phyloP scores from a whole-genome alignment of 139 green algal species.

The Tetradesmus obliquus region DNA sequence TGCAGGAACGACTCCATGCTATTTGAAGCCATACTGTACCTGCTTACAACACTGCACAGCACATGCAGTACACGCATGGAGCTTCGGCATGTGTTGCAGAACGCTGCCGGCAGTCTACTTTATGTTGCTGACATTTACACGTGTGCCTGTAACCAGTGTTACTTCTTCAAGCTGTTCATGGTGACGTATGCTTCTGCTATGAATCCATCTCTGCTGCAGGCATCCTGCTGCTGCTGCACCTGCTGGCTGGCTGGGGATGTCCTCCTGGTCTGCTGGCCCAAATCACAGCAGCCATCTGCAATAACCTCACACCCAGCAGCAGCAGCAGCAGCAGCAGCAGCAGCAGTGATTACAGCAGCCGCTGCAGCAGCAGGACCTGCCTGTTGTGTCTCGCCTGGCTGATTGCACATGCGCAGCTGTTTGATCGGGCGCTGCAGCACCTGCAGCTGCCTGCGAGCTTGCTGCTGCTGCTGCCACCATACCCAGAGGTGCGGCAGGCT shows the following conservation, averaged over 20 bases:
- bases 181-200: background rate
- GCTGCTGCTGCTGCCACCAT: constrained; percentile 22
- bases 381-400: constrained; percentile 26
- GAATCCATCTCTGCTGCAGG: background rate
- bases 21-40: no score
- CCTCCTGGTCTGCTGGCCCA: background rate
- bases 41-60: no score
- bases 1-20: no score
- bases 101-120: no score
- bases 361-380: constrained; percentile 12
- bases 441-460: constrained; percentile 28
- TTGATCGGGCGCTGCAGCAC: constrained; percentile 23
- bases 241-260: constrained; percentile 6
- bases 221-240: background rate
- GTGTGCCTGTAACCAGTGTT: no score
- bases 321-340: background rate
- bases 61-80: no score
- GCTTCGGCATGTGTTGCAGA: no score
- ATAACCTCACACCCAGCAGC: background rate
- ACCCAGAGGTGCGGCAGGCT: background rate
- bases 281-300: background rate
- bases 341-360: background rate
- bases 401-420: constrained; percentile 18
- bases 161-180: background rate
- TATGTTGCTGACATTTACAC: no score